phyloP scores from a whole-genome alignment of 2,329 filamentous ascomycete genomes.

The Phoma sp. region DNA sequence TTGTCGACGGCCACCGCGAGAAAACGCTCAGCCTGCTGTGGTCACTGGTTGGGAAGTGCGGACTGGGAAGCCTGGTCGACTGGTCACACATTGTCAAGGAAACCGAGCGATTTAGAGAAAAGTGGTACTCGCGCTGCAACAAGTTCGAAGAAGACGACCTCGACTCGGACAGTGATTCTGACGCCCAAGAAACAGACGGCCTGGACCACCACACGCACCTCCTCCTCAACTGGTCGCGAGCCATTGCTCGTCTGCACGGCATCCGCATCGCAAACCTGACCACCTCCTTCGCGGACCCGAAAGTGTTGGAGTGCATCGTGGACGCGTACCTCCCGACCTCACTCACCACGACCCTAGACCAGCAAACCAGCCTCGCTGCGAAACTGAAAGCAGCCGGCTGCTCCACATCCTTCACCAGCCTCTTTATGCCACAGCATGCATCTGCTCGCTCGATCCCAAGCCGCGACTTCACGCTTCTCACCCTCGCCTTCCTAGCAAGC shows the following conservation, averaged over 20 bases:
- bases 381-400: conserved; percentile 53
- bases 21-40: conserved; percentile 68
- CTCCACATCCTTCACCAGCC: conserved; percentile 53
- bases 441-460: conserved; percentile 55
- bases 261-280: conserved; percentile 61
- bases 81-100: conserved; percentile 62
- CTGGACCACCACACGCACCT: conserved; percentile 49
- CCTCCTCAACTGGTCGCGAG: conserved; percentile 64
- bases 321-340: conserved; percentile 59
- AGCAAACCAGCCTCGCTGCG: conserved; percentile 32
- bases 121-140: conserved; percentile 40
- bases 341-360: conserved; percentile 12
- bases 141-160: conserved; percentile 40
- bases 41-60: conserved; percentile 64
- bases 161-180: conserved; percentile 41
- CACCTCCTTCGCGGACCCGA: conserved; percentile 63
- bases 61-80: conserved; percentile 61
- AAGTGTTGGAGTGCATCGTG: conserved; percentile 62
- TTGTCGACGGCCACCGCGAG: conserved; percentile 69
- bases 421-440: conserved; percentile 45
- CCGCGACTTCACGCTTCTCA: conserved; percentile 61
- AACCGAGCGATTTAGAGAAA: conserved; percentile 51
- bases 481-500: conserved; percentile 66
- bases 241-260: conserved; percentile 56
- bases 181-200: conserved; percentile 29